These are phyloP conservation scores for Mortierella alpina DNA, from an alignment of 192 early-diverging fungal species.

Conservation along the genomic window DNA sequence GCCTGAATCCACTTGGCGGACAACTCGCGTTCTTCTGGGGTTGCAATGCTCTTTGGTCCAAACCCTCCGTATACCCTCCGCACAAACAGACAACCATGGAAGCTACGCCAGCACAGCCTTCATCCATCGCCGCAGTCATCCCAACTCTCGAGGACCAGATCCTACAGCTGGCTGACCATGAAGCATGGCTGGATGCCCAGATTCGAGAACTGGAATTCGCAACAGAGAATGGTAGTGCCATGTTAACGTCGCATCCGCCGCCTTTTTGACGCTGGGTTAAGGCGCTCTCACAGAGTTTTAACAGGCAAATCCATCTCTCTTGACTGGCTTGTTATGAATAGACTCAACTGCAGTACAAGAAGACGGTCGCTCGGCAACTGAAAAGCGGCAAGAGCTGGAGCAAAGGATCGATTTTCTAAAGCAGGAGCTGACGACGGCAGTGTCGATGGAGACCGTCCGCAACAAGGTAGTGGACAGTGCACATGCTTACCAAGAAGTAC, in stretches of 20 bases:
- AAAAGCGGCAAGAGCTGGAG: constrained; percentile 4
- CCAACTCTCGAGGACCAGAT: constrained; percentile 35
- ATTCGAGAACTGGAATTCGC: constrained; percentile 46
- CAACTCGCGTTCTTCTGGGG: too few relatives aligned
- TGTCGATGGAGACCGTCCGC: constrained; percentile 13
- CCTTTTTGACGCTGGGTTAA: too few relatives aligned
- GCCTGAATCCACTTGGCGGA: too few relatives aligned
- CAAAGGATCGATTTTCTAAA: constrained; percentile 22
- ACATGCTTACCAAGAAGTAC: constrained; percentile 19
- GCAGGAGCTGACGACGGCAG: constrained; percentile 8
- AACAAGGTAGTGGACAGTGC: constrained; percentile 18
- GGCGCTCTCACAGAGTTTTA: too few relatives aligned
- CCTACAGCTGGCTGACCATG: constrained; percentile 39
- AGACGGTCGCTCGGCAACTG: background rate
- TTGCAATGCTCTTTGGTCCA: too few relatives aligned
- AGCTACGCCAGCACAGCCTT: background rate
- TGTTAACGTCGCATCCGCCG: background rate
- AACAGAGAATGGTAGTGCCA: constrained; percentile 8
- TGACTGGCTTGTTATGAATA: background rate
- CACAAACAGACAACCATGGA: background rate
- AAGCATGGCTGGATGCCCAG: constrained; percentile 47
- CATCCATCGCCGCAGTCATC: constrained; percentile 3
- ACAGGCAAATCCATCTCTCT: background rate
- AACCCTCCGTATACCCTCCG: too few relatives aligned
- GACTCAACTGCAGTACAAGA: background rate